Conservation (phyloP, 805 yeast species). For the Myxozyma geophila region DNA sequence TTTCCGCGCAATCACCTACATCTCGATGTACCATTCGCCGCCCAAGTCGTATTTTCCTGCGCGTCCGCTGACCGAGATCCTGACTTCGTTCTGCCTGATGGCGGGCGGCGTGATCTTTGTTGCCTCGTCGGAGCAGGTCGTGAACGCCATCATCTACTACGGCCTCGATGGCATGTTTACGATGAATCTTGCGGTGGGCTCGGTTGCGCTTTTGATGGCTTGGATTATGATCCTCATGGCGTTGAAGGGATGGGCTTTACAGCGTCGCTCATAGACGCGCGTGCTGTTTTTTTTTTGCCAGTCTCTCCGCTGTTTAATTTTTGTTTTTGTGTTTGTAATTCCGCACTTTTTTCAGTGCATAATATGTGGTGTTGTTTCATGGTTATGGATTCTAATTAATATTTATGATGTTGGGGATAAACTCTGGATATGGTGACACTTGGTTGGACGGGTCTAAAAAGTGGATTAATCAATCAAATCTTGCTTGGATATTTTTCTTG, state of each 20-base stretch:
- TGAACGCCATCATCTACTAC: constrained; percentile 78
- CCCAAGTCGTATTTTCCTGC: constrained; percentile 52
- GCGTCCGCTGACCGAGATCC: constrained; percentile 84
- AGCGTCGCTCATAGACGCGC: constrained; percentile 19
- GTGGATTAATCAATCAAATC: too few relatives aligned
- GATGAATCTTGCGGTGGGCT: constrained; percentile 81
- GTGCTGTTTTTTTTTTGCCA: not conserved
- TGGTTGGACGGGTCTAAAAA: too few relatives aligned
- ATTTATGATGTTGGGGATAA: too few relatives aligned
- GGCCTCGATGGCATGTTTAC: constrained; percentile 91
- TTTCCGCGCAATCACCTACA: constrained; percentile 69
- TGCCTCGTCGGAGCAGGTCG: constrained; percentile 87
- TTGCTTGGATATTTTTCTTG: too few relatives aligned
- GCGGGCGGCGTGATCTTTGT: constrained; percentile 91
- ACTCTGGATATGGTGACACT: too few relatives aligned
- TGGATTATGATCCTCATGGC: constrained; percentile 77
- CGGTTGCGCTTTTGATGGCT: constrained; percentile 77
- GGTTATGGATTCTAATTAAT: not conserved
- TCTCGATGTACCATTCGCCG: constrained; percentile 53
- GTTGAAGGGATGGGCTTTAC: constrained; percentile 45
- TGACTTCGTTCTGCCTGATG: constrained; percentile 76
- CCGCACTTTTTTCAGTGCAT: not conserved
- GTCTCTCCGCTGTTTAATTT: not conserved
- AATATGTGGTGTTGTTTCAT: not conserved
- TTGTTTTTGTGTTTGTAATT: not conserved